Conservation (phyloP, 768 basidiomycete species). For the Termitomyces sp. region DNA sequence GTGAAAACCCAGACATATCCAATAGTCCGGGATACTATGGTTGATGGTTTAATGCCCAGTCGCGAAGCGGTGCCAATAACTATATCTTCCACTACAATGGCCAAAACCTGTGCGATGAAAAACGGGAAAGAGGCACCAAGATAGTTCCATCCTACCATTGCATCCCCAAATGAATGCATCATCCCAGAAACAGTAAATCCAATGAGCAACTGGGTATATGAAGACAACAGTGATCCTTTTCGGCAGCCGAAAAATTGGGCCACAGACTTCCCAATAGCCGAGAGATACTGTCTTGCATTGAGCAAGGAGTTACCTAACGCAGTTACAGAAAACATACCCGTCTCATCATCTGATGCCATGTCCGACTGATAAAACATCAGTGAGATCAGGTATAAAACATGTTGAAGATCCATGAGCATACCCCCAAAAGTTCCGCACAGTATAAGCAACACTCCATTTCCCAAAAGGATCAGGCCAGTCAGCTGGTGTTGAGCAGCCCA, state of each 20-base stretch:
- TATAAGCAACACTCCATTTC: slow-evolving; percentile 22
- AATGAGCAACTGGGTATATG: slow-evolving; percentile 19
- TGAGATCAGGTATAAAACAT: background rate
- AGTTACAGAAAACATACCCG: slow-evolving; percentile 13
- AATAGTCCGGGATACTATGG: background rate
- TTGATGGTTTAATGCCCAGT: background rate
- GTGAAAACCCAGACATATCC: slow-evolving; percentile 8
- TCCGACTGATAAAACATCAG: slow-evolving; percentile 12
- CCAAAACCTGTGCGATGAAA: slow-evolving; percentile 24
- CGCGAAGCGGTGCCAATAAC: slow-evolving; percentile 14
- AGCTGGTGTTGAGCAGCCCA: slow-evolving; percentile 13
- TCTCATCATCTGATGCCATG: slow-evolving; percentile 23
- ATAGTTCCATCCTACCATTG: slow-evolving; percentile 15
- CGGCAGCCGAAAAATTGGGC: slow-evolving; percentile 10
- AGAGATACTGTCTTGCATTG: slow-evolving; percentile 12
- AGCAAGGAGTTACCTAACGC: background rate
- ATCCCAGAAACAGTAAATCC: slow-evolving; percentile 24
- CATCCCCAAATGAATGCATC: slow-evolving; percentile 23
- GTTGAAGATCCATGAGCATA: slow-evolving; percentile 10
- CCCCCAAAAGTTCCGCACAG: slow-evolving; percentile 27
- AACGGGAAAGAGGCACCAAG: slow-evolving; percentile 20
- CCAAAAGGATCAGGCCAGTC: slow-evolving; percentile 26
- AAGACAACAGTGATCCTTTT: slow-evolving; percentile 16
- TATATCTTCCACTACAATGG: slow-evolving; percentile 24
- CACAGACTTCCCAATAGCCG: slow-evolving; percentile 15